Evolutionary conservation across 2,329 filamentous ascomycete genomes (phyloP), one percentile per base, ranked within the genome.

Genomic region (Chaetomiaceae sp.): DNA sequence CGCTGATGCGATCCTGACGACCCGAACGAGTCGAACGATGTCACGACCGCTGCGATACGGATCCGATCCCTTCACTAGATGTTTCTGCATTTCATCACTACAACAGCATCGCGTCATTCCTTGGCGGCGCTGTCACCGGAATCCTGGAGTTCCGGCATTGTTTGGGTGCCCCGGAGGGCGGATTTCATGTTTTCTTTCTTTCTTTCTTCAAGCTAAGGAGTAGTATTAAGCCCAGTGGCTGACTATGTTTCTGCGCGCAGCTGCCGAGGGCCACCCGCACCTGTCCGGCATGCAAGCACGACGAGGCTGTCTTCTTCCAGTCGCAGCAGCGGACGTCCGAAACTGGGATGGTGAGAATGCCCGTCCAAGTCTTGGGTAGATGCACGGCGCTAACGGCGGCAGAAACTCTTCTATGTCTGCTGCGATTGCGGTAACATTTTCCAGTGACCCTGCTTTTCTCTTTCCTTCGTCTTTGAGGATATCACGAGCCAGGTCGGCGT

Each of bases 251-350:
- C 56, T 48, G 29, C 32, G n/a, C 45, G 63, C 79, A 96, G 90
- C 86, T 97, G 66, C 93, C 93, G 55, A 84, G 90, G 61, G 84
- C 88, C 60, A 87, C 88, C 65, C 88, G 86, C 69, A 77, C 78
- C 50, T 98, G 93, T 71, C 88, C 89, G 42, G 78, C 75, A 58
- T 98, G 94, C 74, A 77, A 79, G 56, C 86, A 93, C 66, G 81
- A 82, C 58, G 90, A 97, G 70, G 89, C 90, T 37, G 94, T 98
- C 50, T 98, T 95, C 72, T 98, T 98, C 74, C 93, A 98, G 72
- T 96, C 90, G 52, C 93, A 98, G 66, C 90, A 97, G 73, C 86
- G 93, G 68, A 95, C 86, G 58, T 88, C 88, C 39, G 90, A 97
- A 68, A 98, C 93, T 36, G 93, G 93, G 72, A 98, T 98, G 93